Evolutionary conservation across 257 asterid species (phyloP).

Genomic region (Linderniella brevidens): DNA sequence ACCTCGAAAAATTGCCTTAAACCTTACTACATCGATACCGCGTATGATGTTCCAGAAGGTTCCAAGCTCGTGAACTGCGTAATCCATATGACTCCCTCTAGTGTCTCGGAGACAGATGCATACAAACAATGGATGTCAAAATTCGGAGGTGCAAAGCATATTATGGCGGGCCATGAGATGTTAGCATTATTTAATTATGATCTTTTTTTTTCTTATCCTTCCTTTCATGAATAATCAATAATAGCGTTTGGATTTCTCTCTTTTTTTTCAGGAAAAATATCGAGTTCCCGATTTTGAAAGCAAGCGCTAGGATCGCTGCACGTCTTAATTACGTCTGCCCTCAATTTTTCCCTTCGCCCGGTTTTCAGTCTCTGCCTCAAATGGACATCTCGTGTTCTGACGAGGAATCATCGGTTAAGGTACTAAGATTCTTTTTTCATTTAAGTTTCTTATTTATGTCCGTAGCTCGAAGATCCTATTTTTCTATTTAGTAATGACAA

Average conservation of each 20-base stretch:
- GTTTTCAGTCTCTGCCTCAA: constrained; percentile 54
- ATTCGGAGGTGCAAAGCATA: constrained; percentile 78
- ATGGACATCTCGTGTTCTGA: constrained; percentile 15
- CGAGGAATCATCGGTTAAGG: constrained; percentile 1
- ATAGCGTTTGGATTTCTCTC: constrained; percentile 17
- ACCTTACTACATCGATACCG: constrained; percentile 36
- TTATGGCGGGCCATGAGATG: constrained; percentile 96
- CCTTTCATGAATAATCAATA: constrained; percentile 1
- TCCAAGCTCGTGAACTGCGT: constrained; percentile 68
- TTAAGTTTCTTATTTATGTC: not conserved
- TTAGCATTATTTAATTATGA: constrained; percentile 15
- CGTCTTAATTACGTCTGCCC: constrained; percentile 80
- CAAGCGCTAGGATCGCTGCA: constrained; percentile 78
- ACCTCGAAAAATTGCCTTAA: constrained; percentile 28
- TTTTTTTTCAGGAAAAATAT: constrained; percentile 51
- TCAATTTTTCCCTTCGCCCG: constrained; percentile 86
- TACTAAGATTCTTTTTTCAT: not conserved
- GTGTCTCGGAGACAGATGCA: constrained; percentile 29
- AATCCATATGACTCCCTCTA: constrained; percentile 63
- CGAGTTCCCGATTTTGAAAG: constrained; percentile 73
- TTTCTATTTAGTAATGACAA: not conserved
- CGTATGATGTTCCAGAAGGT: constrained; percentile 21
- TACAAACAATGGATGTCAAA: constrained; percentile 76
- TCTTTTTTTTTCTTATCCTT: constrained; percentile 5
- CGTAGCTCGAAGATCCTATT: not conserved